Conservation (phyloP, 371 early-diverging fungal genomes). For the Circinella umbellata region DNA sequence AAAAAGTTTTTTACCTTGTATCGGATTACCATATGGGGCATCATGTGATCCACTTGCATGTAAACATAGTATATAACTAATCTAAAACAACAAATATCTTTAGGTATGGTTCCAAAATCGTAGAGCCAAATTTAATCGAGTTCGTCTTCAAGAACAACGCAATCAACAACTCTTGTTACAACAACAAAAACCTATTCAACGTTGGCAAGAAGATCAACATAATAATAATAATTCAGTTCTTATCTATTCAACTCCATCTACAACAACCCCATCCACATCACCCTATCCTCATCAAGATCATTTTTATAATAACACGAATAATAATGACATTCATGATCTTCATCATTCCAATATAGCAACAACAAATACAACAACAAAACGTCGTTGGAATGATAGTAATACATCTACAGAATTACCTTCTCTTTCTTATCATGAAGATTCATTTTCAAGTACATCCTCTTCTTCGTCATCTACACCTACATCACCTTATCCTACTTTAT, state of each 20-base stretch:
- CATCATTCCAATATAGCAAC: constrained; percentile 7
- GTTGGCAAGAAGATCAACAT: constrained; percentile 1
- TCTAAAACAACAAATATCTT: constrained; percentile 1
- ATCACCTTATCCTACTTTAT: constrained; percentile 16
- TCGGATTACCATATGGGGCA: constrained; percentile 31
- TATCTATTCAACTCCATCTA: constrained; percentile 2
- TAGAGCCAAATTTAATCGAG: constrained; percentile 40
- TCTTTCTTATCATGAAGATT: constrained; percentile 9
- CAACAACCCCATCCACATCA: constrained; percentile 3
- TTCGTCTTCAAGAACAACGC: constrained; percentile 27
- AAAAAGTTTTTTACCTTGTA: constrained; percentile 22
- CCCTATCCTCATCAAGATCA: constrained; percentile 3
- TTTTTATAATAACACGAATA: constrained; percentile 5
- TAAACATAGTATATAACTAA: constrained; percentile 9
- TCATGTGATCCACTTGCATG: constrained; percentile 28
- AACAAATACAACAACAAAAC: constrained; percentile 8
- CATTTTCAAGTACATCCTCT: constrained; percentile 27
- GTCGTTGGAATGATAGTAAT: background rate
- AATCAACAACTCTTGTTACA: constrained; percentile 17
- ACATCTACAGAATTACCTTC: background rate
- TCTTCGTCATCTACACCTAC: constrained; percentile 38
- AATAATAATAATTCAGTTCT: background rate
- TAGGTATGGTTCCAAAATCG: constrained; percentile 45
- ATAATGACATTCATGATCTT: background rate
- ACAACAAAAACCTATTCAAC: constrained; percentile 14